A percentile compares a stretch with the other conserved stretches of the same genome.
Conservation (phyloP, 495 filamentous ascomycete species). For the Penicillium cosmopolitanum region DNA sequence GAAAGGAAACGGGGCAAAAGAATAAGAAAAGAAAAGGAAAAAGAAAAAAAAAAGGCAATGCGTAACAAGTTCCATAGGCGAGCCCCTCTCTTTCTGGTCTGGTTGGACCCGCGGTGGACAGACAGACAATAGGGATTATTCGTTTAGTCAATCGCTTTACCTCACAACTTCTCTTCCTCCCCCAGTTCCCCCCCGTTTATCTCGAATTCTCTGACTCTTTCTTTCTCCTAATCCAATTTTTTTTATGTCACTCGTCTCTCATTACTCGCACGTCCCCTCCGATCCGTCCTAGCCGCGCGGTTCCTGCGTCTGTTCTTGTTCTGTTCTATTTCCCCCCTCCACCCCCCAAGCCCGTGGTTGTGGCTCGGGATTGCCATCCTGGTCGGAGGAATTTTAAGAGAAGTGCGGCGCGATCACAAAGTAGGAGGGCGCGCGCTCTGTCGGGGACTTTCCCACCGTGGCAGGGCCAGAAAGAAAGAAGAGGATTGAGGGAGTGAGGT, state of each 20-base stretch:
- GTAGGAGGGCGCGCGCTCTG: too few relatives aligned
- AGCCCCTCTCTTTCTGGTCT: constrained; percentile 16
- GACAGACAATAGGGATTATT: constrained; percentile 27
- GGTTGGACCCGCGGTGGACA: constrained; percentile 2
- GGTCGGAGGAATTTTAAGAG: constrained; percentile 21
- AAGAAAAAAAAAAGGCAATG: constrained; percentile 21
- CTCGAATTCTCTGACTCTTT: constrained; percentile 40
- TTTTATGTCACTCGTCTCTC: constrained; percentile 49
- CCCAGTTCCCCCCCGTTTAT: constrained; percentile 29
- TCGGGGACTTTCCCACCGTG: too few relatives aligned
- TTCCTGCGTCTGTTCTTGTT: constrained; percentile 39
- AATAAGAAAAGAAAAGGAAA: constrained; percentile 19
- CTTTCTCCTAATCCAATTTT: constrained; percentile 44
- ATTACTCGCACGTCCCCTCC: constrained; percentile 39
- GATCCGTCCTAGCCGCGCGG: constrained; percentile 51
- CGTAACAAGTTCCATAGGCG: constrained; percentile 2
- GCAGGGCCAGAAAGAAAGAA: constrained; percentile 19
- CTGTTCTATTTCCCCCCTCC: constrained; percentile 9
- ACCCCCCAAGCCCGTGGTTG: constrained; percentile 10
- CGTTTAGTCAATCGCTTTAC: constrained; percentile 54
- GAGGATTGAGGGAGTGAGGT: constrained; percentile 12
- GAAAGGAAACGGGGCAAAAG: constrained; percentile 11
- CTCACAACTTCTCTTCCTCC: constrained; percentile 41
- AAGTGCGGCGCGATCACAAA: too few relatives aligned
- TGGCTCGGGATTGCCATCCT: constrained; percentile 11